Percentiles rank a stretch among this genome's conserved stretches.
Conservation (phyloP, 805 yeast species). For the Yarrowia osloensis region DNA sequence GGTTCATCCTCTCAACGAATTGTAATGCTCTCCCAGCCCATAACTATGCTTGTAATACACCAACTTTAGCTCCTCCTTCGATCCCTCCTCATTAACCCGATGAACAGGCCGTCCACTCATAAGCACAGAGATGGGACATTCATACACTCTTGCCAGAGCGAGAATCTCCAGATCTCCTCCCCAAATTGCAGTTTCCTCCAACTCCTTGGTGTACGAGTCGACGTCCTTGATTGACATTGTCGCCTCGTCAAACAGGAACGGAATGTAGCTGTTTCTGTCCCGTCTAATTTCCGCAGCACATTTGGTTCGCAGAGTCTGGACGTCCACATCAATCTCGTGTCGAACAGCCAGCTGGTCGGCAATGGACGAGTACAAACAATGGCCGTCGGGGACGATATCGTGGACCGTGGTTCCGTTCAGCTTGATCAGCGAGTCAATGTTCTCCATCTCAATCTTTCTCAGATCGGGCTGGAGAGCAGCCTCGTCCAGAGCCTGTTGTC, state of each 20-base stretch:
- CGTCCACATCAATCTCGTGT: slow-evolving; percentile 46
- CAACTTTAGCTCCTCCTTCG: slow-evolving; percentile 54
- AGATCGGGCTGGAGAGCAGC: slow-evolving; percentile 67
- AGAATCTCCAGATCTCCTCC: slow-evolving; percentile 92
- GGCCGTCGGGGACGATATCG: slow-evolving; percentile 89
- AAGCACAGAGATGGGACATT: slow-evolving; percentile 73
- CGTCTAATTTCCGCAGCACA: slow-evolving; percentile 68
- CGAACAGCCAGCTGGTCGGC: slow-evolving; percentile 70
- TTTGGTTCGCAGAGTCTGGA: slow-evolving; percentile 58
- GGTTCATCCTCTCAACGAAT: slow-evolving; percentile 53
- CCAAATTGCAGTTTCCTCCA: slow-evolving; percentile 86
- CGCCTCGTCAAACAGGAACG: slow-evolving; percentile 79
- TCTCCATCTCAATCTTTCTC: slow-evolving; percentile 69
- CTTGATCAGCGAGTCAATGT: slow-evolving; percentile 56
- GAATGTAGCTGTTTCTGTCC: slow-evolving; percentile 70
- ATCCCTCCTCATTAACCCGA: slow-evolving; percentile 61
- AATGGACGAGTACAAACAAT: slow-evolving; percentile 85
- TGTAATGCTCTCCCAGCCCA: slow-evolving; percentile 95
- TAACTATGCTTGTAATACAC: slow-evolving; percentile 83
- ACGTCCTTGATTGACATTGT: slow-evolving; percentile 66
- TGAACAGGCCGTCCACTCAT: slow-evolving; percentile 75
- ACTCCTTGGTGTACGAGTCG: slow-evolving; percentile 64
- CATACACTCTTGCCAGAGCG: slow-evolving; percentile 71
- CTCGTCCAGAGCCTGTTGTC: slow-evolving; percentile 70
- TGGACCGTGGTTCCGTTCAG: slow-evolving; percentile 53